Conservation (phyloP, 169 alveolate species). For the Cryptosporidium bovis region DNA sequence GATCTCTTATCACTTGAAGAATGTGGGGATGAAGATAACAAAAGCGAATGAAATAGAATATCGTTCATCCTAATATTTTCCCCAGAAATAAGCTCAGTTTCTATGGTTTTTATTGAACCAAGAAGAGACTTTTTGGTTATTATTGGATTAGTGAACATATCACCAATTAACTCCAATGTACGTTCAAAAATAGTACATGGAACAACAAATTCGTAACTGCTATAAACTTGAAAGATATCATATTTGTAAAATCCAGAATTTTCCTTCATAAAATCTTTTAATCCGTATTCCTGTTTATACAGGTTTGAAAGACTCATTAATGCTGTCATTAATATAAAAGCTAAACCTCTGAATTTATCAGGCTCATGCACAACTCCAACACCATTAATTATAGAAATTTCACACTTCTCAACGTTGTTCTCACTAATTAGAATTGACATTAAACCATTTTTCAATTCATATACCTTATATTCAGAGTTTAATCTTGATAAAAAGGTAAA, state of each 20-base stretch:
- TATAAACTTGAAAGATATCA: neutral
- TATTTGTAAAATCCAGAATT: neutral
- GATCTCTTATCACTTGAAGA: neutral
- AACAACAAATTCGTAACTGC: neutral
- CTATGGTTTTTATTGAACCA: no score
- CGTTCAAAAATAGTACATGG: neutral
- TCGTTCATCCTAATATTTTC: no score
- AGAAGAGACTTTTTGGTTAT: conserved; percentile 2
- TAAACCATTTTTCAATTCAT: conserved; percentile 5
- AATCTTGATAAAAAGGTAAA: neutral
- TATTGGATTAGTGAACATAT: neutral
- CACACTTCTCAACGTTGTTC: neutral
- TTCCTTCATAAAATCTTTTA: conserved; percentile 8
- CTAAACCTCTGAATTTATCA: neutral
- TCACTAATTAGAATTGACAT: conserved; percentile 1
- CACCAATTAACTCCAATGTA: neutral
- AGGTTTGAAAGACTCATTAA: conserved; percentile 7
- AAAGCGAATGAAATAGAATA: no score
- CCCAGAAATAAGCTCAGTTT: no score
- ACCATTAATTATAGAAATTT: neutral
- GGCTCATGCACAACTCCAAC: conserved; percentile 38
- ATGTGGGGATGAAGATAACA: neutral
- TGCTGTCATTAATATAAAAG: conserved; percentile 12
- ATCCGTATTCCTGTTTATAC: neutral
- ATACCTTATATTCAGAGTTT: neutral